A percentile compares a stretch with the other conserved stretches of the same genome.
Evolutionary conservation across 2,329 filamentous ascomycete genomes (phyloP).

Genomic region (Lachnellula willkommii): DNA sequence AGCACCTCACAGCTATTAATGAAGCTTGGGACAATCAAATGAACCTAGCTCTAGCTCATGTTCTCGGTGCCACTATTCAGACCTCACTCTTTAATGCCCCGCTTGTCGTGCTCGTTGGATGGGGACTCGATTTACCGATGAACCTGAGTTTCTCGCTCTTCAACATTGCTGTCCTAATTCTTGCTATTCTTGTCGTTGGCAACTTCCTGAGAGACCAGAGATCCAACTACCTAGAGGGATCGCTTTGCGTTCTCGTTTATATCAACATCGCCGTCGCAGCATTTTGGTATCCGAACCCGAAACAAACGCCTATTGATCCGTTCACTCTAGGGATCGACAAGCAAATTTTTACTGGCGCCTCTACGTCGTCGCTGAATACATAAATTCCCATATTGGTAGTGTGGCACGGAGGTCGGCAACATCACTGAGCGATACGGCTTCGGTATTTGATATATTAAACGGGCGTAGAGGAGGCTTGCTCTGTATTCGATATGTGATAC

Average conservation of each 20-base stretch:
- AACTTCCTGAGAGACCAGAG: constrained; percentile 84
- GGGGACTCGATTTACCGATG: constrained; percentile 67
- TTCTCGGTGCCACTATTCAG: constrained; percentile 81
- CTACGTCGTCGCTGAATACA: no score
- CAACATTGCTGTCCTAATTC: constrained; percentile 73
- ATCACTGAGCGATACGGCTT: no score
- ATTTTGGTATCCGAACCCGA: constrained; percentile 49
- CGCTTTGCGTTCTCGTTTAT: constrained; percentile 67
- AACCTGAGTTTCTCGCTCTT: constrained; percentile 83
- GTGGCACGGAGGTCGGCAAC: no score
- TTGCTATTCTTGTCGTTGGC: constrained; percentile 80
- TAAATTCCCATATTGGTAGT: no score
- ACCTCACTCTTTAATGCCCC: constrained; percentile 86
- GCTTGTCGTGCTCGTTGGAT: constrained; percentile 75
- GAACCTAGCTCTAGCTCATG: constrained; percentile 79
- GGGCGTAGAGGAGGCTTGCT: no score
- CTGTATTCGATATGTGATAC: no score
- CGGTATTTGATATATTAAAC: no score
- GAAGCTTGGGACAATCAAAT: constrained; percentile 81
- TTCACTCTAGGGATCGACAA: neutral
- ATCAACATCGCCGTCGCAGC: constrained; percentile 55
- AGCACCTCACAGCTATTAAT: constrained; percentile 78
- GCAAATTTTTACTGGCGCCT: neutral
- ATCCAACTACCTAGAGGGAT: constrained; percentile 85
- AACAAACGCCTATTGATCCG: neutral